Conservation (phyloP, 1,139 yeast genomes). For the Wickerhamiella infanticola region DNA sequence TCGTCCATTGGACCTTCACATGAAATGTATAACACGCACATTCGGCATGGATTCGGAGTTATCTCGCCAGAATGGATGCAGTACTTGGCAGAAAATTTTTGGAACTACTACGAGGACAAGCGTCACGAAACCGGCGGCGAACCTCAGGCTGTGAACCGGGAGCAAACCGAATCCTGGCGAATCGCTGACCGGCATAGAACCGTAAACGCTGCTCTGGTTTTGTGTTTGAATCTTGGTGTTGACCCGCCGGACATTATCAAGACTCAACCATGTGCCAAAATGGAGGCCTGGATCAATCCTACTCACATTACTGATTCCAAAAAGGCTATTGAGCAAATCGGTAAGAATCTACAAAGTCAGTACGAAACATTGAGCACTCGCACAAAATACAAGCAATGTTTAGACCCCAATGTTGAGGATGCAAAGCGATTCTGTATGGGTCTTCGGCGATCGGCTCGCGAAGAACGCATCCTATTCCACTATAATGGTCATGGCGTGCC, state of each 20-base stretch:
- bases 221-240: constrained; percentile 85
- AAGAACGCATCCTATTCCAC: constrained; percentile 71
- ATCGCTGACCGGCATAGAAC: constrained; percentile 87
- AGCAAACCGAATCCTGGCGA: constrained; percentile 58
- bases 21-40: constrained; percentile 16
- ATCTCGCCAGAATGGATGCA: constrained; percentile 47
- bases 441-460: constrained; percentile 77
- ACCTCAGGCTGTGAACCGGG: constrained; percentile 29
- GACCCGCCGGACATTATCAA: constrained; percentile 95
- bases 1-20: no score
- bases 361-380: constrained; percentile 79
- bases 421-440: constrained; percentile 85
- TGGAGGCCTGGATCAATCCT: constrained; percentile 93
- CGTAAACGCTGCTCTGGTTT: constrained; percentile 81
- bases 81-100: constrained; percentile 48
- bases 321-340: constrained; percentile 83
- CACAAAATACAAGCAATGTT: constrained; percentile 75
- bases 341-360: constrained; percentile 72
- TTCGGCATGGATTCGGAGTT: constrained; percentile 68
- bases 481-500: constrained; percentile 99
- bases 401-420: constrained; percentile 94
- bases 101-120: constrained; percentile 73
- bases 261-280: constrained; percentile 84
- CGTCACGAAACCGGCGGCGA: constrained; percentile 84
- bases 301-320: constrained; percentile 69